Percentiles rank a stretch among this genome's conserved stretches.
Evolutionary conservation across 2,329 filamentous ascomycete genomes (phyloP).

Genomic region (Pleurostoma richardsiae): DNA sequence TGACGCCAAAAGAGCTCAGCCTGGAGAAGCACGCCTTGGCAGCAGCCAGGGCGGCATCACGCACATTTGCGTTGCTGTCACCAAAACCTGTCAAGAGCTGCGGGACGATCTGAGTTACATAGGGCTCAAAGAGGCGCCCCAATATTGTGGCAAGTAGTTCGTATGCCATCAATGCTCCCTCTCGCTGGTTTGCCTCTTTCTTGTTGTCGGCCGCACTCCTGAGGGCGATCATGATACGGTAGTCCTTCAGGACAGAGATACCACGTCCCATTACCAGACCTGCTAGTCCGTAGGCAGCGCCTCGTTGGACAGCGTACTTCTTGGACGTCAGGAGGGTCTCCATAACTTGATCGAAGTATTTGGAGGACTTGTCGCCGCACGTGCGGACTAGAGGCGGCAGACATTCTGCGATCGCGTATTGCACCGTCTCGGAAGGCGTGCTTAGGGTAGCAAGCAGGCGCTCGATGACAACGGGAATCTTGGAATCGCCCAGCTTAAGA

Average conservation of each 20-base stretch:
- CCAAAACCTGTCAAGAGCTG: constrained; percentile 87
- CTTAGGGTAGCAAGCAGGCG: constrained; percentile 81
- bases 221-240: constrained; percentile 77
- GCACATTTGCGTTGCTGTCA: constrained; percentile 81
- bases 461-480: constrained; percentile 83
- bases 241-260: constrained; percentile 74
- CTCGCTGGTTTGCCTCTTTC: constrained; percentile 82
- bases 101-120: constrained; percentile 91
- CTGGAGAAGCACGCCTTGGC: constrained; percentile 92
- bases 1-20: constrained; percentile 92
- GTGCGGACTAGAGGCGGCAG: constrained; percentile 84
- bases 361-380: constrained; percentile 69
- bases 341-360: constrained; percentile 76
- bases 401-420: constrained; percentile 93
- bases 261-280: constrained; percentile 88
- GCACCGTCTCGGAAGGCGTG: constrained; percentile 93
- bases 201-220: constrained; percentile 88
- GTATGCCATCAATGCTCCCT: constrained; percentile 84
- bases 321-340: constrained; percentile 81
- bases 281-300: constrained; percentile 89
- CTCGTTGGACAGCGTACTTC: constrained; percentile 87
- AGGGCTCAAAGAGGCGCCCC: constrained; percentile 88
- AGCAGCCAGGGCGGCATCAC: constrained; percentile 87
- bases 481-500: constrained; percentile 75
- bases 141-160: constrained; percentile 85